These are phyloP conservation scores for Priceomyces fermenticarens DNA, from an alignment of 805 yeast genomes.

Conservation along the genomic window DNA sequence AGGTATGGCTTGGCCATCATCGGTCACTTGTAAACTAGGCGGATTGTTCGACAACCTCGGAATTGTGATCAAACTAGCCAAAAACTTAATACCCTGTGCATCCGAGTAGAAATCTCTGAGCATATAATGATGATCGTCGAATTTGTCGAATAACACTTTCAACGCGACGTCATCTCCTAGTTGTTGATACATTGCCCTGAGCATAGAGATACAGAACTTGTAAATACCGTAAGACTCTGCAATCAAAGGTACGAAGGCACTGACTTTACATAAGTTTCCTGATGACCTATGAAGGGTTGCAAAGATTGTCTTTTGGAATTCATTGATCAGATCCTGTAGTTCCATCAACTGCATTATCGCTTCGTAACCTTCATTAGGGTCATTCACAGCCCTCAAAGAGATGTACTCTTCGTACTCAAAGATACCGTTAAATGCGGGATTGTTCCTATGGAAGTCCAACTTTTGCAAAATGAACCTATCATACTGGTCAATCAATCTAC, in stretches of 20 bases:
- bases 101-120: conserved; percentile 85
- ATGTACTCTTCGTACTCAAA: conserved; percentile 95
- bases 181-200: conserved; percentile 78
- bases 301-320: conserved; percentile 71
- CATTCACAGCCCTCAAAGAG: conserved; percentile 80
- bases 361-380: conserved; percentile 95
- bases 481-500: conserved; percentile 74
- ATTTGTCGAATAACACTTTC: conserved; percentile 69
- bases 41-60: conserved; percentile 63
- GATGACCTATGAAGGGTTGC: conserved; percentile 63
- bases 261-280: conserved; percentile 70
- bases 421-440: conserved; percentile 89
- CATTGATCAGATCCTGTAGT: conserved; percentile 79
- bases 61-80: conserved; percentile 76
- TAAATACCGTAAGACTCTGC: conserved; percentile 91
- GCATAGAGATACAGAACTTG: conserved; percentile 84
- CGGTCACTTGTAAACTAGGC: conserved; percentile 53
- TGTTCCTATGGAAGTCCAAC: conserved; percentile 76
- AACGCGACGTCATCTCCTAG: conserved; percentile 74
- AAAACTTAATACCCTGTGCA: conserved; percentile 77
- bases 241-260: conserved; percentile 86
- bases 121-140: conserved; percentile 65
- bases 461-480: conserved; percentile 67
- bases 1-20: conserved; percentile 33
- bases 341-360: conserved; percentile 81